Evolutionary conservation across 495 filamentous ascomycete species (phyloP), one percentile per base, ranked within the genome.

Genomic region (Penicillium arizonense): DNA sequence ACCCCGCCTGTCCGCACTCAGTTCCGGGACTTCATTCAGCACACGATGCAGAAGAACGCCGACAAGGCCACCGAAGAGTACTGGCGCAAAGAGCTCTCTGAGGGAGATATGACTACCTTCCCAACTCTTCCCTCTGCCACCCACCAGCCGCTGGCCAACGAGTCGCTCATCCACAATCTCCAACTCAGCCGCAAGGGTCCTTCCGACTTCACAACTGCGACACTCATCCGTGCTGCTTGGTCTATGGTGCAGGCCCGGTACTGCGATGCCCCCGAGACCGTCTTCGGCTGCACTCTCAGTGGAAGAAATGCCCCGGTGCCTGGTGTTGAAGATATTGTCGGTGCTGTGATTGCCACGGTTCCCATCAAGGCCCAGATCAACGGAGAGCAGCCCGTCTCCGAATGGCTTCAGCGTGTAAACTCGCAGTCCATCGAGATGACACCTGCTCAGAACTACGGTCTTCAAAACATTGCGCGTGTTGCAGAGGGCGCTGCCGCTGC

Each of bases 341-440:
- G 82, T 0, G 79, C 84, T 0, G 80, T 79, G 45, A 76, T 87
- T 45, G 72, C 83, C 0, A 86, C 83, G 0, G 68, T 85, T 14
- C 84, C 84, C 0, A 55, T 82, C n/a, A 70, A 81, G 4, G 62
- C 81, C 10, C 44, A 46, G 12, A 28, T 80, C 23, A 44, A 71
- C 14, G 13, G 36, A 32, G 18, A 53, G 12, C 35, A 52, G 6
- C 53, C 50, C 1, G 58, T 80, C 18, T 9, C 21, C 5, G 57
- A 74, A 4, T 58, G 56, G 53, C 63, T 85, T 8, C 59, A 72
- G 35, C 40, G 61, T 0, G 67, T 87, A 3, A 77, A 83, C 30
- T 51, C 70, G 24, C 69, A 79, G 33, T 65, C 72, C 5, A 61
- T 75, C 4, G 67, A 62, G 0, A 75, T 77, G 40, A 79, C 81